Evolutionary conservation across 306 rosid species (phyloP), one percentile per base, ranked within the genome.

Genomic region (Cucurbita argyrosperma): DNA sequence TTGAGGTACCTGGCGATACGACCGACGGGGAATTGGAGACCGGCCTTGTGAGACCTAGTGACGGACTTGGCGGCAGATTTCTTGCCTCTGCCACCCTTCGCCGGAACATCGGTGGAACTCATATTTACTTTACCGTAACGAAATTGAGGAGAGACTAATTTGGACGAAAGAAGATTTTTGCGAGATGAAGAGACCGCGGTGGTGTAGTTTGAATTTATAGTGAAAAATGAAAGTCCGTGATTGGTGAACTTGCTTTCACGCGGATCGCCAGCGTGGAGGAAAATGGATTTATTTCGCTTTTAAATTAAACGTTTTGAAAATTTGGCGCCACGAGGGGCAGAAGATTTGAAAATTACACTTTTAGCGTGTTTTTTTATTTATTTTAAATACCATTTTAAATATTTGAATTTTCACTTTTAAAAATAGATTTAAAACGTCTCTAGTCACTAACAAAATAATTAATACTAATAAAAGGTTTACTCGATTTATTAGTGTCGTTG

Each of bases 21-120:
- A 12, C 97, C 92, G 5, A 92, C 96, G 1, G 97, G 97, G n/a
- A 92, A 92, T 12, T 92, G 97, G 1, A 92, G 97, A 10, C 97
- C 97, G 3, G 97, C 97, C 72, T 92, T 92, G 47, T 60, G 35
- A 23, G 96, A 89, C 5, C 87, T 75, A 7, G 96, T 80, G 7
- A 89, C 90, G 4, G 97, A 52, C 26, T 89, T 92, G 45, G 56
- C 3, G 57, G 57, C 5, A 0, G 74, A 4, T 47, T 68, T 68
- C 57, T 8, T 68, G 55, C 74, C 74, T 23, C 74, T 68, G 10
- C 74, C 74, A 0, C 57, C 74, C 53, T 68, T 68, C 12, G 74
- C 13, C 21, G 56, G 18, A 45, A 6, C 23, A 1, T 68, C 74
- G 6, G 40, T 68, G 0, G 74, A 68, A 47, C 74, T 68, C 74